Percentiles rank a stretch among this genome's conserved stretches.
These are phyloP conservation scores for Musa troglodytarum DNA, from an alignment of 176 grass and related monocot species.

Conservation along the genomic window DNA sequence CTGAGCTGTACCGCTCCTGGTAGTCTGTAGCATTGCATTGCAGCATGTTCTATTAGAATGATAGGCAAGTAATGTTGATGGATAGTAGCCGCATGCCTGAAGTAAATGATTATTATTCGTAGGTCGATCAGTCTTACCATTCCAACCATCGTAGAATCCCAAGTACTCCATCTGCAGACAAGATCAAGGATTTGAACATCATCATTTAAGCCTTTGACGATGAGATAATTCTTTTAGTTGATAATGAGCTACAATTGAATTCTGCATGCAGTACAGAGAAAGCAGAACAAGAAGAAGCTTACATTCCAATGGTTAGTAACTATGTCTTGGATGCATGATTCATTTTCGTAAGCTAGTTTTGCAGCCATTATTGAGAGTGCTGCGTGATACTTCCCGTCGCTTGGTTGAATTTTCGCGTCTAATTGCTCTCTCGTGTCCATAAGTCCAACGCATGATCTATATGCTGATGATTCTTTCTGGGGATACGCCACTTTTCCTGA, in stretches of 20 bases:
- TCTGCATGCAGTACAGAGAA: neutral
- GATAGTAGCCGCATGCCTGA: no score
- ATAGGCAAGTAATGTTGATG: no score
- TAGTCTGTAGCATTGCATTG: slow-evolving; percentile 20
- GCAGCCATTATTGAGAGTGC: slow-evolving; percentile 51
- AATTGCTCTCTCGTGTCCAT: slow-evolving; percentile 39
- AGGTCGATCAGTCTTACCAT: slow-evolving; percentile 23
- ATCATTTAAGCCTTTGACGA: neutral
- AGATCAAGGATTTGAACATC: neutral
- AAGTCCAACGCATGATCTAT: slow-evolving; percentile 31
- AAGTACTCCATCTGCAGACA: slow-evolving; percentile 43
- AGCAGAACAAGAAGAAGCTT: neutral
- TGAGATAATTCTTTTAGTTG: neutral
- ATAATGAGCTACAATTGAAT: neutral
- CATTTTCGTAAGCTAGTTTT: slow-evolving; percentile 60
- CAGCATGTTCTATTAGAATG: no score
- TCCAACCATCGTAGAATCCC: slow-evolving; percentile 52
- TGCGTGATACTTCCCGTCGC: slow-evolving; percentile 32
- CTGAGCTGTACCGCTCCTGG: slow-evolving; percentile 27
- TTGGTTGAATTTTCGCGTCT: slow-evolving; percentile 24
- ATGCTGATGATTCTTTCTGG: slow-evolving; percentile 25
- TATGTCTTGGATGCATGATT: slow-evolving; percentile 34
- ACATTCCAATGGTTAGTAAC: slow-evolving; percentile 32
- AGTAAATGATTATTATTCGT: no score
- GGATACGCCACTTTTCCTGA: slow-evolving; percentile 32